A percentile compares a stretch with the other conserved stretches of the same genome.
Conservation (phyloP, 345 rosid genomes). For the Citropsis articulata region DNA sequence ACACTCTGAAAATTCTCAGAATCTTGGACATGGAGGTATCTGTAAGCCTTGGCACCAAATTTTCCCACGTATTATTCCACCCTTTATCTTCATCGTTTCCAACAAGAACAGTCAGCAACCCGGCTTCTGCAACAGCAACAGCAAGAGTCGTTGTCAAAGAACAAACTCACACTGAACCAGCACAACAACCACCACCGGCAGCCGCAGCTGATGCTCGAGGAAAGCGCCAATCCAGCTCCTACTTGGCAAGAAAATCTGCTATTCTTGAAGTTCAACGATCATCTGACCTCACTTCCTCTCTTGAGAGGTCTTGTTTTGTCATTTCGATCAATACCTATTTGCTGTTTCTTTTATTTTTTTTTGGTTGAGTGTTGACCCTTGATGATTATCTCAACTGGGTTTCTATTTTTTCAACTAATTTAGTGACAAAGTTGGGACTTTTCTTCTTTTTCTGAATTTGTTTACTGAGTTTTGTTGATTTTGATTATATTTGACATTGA, state of each 20-base stretch:
- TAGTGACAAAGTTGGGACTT: background rate
- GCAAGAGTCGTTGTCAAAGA: constrained; percentile 15
- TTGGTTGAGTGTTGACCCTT: background rate
- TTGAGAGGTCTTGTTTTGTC: constrained; percentile 42
- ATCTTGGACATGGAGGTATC: constrained; percentile 43
- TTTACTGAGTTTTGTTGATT: background rate
- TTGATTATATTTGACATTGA: background rate
- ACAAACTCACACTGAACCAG: constrained; percentile 21
- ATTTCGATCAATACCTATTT: background rate
- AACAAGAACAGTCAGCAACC: constrained; percentile 12
- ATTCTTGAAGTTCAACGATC: constrained; percentile 58
- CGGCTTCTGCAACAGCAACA: constrained; percentile 10
- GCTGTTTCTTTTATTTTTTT: background rate
- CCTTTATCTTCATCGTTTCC: constrained; percentile 21
- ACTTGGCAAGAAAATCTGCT: constrained; percentile 64
- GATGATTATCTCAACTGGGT: background rate
- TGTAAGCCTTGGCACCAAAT: constrained; percentile 16
- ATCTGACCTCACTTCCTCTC: constrained; percentile 51
- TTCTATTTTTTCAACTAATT: background rate
- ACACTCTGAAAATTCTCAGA: background rate
- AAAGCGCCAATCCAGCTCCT: constrained; percentile 50
- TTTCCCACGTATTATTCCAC: constrained; percentile 24
- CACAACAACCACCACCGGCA: background rate
- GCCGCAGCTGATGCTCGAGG: constrained; percentile 10
- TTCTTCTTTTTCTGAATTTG: no score